phyloP scores from a whole-genome alignment of 139 green algal genomes.

The Pseudopediastrum boryanum region DNA sequence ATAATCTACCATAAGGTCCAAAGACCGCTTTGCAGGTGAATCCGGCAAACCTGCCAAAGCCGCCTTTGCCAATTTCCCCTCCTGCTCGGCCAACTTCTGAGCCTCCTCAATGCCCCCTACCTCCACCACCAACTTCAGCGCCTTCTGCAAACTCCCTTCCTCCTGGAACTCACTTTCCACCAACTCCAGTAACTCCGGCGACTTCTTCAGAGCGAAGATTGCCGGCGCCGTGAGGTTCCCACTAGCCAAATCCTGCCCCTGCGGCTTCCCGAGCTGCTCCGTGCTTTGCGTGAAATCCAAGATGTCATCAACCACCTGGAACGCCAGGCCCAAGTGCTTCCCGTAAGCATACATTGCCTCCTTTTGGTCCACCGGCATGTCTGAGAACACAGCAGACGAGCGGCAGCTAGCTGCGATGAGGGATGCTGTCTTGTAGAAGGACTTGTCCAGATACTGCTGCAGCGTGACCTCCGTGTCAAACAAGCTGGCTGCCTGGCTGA shows the following conservation, averaged over 20 bases:
- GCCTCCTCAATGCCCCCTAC: slow-evolving; percentile 68
- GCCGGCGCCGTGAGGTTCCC: slow-evolving; percentile 97
- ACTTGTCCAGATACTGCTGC: slow-evolving; percentile 95
- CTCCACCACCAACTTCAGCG: slow-evolving; percentile 81
- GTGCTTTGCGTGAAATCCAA: slow-evolving; percentile 96
- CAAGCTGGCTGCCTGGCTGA: slow-evolving; percentile 88
- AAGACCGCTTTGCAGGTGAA: slow-evolving; percentile 72
- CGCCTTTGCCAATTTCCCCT: slow-evolving; percentile 74
- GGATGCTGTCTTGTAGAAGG: slow-evolving; percentile 97
- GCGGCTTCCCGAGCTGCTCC: slow-evolving; percentile 96
- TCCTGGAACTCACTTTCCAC: slow-evolving; percentile 76
- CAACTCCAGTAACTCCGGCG: slow-evolving; percentile 73
- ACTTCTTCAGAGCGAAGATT: slow-evolving; percentile 86
- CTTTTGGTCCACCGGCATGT: slow-evolving; percentile 73
- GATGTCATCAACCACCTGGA: slow-evolving; percentile 98
- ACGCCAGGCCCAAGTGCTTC: slow-evolving; percentile 95
- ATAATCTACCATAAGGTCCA: slow-evolving; percentile 95
- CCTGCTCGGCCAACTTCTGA: slow-evolving; percentile 67
- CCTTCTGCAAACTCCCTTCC: slow-evolving; percentile 74
- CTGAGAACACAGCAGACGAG: slow-evolving; percentile 89
- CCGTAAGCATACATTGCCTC: slow-evolving; percentile 96
- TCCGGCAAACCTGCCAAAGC: slow-evolving; percentile 77
- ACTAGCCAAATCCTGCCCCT: slow-evolving; percentile 93
- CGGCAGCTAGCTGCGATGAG: slow-evolving; percentile 97
- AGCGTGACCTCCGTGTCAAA: slow-evolving; percentile 92